Percentiles rank a stretch among this genome's conserved stretches.
Evolutionary conservation across 2,329 filamentous ascomycete species (phyloP).

Genomic region (Fusarium pseudograminearum): DNA sequence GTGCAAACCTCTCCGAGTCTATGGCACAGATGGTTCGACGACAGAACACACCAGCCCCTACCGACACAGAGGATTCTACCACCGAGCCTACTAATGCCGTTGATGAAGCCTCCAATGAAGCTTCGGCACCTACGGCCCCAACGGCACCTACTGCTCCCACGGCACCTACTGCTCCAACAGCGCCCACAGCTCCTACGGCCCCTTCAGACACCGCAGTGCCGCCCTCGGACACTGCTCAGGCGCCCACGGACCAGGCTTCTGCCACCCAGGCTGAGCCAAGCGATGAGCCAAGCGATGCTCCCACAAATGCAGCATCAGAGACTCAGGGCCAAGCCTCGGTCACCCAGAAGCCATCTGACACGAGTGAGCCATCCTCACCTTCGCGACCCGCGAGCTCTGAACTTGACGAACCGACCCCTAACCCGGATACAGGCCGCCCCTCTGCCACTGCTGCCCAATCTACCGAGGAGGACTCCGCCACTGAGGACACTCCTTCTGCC

Average conservation of each 20-base stretch:
- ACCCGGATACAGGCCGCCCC: conserved; percentile 41
- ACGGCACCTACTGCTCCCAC: conserved; percentile 12
- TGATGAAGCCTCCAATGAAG: conserved; percentile 9
- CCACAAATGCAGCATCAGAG: conserved; percentile 20
- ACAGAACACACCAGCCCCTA: conserved; percentile 55
- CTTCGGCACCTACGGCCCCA: conserved; percentile 15
- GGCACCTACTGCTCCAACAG: conserved; percentile 11
- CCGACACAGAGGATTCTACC: conserved; percentile 19
- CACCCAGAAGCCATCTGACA: conserved; percentile 30
- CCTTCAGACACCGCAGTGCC: conserved; percentile 19
- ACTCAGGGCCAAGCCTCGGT: conserved; percentile 26
- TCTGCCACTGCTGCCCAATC: conserved; percentile 29
- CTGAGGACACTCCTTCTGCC: conserved; percentile 24
- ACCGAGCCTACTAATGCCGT: conserved; percentile 13
- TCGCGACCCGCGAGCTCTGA: conserved; percentile 35
- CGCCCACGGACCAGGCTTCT: conserved; percentile 31
- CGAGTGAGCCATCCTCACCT: conserved; percentile 44
- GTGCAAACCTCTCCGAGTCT: conserved; percentile 49
- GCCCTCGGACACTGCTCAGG: conserved; percentile 29
- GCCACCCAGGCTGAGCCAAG: conserved; percentile 22
- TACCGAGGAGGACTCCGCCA: conserved; percentile 30
- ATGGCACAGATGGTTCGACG: conserved; percentile 75
- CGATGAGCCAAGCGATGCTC: conserved; percentile 18
- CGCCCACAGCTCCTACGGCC: conserved; percentile 10
- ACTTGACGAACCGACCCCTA: conserved; percentile 41